Conservation (phyloP, 139 green algal species). For the Monoraphidium neglectum region DNA sequence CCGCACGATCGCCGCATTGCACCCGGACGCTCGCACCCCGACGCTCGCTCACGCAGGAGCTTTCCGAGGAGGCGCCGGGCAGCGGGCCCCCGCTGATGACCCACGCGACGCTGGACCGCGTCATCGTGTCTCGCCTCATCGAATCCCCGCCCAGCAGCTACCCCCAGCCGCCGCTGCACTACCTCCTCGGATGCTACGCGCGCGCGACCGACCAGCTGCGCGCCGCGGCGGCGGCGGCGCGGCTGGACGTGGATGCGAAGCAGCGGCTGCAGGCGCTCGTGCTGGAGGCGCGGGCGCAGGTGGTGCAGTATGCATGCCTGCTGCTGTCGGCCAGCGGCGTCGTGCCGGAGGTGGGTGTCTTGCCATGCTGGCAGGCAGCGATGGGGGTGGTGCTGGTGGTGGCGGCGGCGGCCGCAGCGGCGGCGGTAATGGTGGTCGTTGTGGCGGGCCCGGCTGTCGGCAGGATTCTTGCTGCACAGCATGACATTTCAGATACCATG, state of each 20-base stretch:
- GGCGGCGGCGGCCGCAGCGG: too few species aligned
- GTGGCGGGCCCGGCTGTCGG: too few species aligned
- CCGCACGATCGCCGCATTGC: too few species aligned
- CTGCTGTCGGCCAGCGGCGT: conserved; percentile 60
- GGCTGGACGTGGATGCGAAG: conserved; percentile 19
- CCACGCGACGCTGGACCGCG: conserved; percentile 62
- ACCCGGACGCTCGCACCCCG: too few species aligned
- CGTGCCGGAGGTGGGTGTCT: conserved; percentile 14
- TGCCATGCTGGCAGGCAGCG: not conserved
- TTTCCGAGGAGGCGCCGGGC: conserved; percentile 33
- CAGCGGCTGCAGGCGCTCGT: conserved; percentile 38
- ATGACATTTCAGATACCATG: too few species aligned
- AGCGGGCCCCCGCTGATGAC: conserved; percentile 36
- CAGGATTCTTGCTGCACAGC: too few species aligned
- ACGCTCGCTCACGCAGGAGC: conserved; percentile 37
- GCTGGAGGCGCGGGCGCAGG: conserved; percentile 63
- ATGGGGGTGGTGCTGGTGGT: too few species aligned
- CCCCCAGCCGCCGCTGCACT: conserved; percentile 72
- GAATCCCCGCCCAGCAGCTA: conserved; percentile 54
- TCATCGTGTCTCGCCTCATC: conserved; percentile 79
- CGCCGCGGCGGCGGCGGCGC: not conserved
- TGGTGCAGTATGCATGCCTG: conserved; percentile 83
- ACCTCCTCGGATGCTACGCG: conserved; percentile 73
- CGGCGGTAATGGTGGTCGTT: too few species aligned
- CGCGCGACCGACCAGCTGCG: conserved; percentile 49